phyloP scores from a whole-genome alignment of 768 basidiomycete genomes.

The Trametes maxima region DNA sequence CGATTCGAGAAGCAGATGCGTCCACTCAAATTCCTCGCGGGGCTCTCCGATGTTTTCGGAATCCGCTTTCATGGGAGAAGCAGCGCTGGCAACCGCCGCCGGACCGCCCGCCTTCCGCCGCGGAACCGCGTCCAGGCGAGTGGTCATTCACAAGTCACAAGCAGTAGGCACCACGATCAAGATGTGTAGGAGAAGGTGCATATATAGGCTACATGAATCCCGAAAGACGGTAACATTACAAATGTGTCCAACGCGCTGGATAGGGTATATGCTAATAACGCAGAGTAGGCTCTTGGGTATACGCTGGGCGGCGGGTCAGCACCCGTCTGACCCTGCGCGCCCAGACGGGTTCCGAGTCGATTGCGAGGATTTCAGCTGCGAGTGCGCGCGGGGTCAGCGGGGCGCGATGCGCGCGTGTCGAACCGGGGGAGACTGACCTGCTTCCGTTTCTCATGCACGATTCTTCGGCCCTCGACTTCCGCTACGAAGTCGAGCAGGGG shows the following conservation, averaged over 20 bases:
- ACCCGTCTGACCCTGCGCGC: constrained; percentile 13
- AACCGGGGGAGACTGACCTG: constrained; percentile 1
- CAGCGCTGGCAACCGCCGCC: background rate
- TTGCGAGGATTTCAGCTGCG: constrained; percentile 17
- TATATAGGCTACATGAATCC: background rate
- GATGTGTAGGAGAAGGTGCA: background rate
- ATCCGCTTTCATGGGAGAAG: background rate
- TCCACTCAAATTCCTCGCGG: background rate
- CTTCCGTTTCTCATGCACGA: constrained; percentile 10
- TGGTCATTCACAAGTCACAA: background rate
- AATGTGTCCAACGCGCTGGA: background rate
- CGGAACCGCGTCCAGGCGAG: background rate
- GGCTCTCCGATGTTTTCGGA: constrained; percentile 7
- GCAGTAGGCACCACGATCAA: background rate
- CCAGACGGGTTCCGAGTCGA: constrained; percentile 15
- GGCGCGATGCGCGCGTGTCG: background rate
- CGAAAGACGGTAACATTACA: no score
- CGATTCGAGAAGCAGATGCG: constrained; percentile 4
- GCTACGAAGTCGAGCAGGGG: constrained; percentile 20
- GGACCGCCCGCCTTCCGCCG: background rate
- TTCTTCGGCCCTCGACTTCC: constrained; percentile 17
- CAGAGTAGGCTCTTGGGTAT: background rate
- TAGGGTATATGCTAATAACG: constrained; percentile 9
- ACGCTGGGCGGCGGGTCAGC: background rate
- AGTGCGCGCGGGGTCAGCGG: background rate